phyloP scores from a whole-genome alignment of 257 asterid species.

The Ehretia macrophylla region DNA sequence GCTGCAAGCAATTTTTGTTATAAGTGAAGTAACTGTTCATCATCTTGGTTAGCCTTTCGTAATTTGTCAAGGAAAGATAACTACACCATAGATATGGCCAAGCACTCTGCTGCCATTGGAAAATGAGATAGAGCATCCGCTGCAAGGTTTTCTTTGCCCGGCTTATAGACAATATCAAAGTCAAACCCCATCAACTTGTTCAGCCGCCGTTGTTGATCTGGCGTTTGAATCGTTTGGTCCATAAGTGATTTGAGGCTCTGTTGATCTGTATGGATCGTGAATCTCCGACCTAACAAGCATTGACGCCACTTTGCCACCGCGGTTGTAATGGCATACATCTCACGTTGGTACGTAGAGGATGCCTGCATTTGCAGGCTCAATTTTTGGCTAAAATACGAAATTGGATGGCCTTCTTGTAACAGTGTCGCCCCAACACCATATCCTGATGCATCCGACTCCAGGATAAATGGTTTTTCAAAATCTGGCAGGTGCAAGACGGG shows the following conservation, averaged over 20 bases:
- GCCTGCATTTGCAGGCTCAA: background rate
- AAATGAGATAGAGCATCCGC: background rate
- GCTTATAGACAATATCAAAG: background rate
- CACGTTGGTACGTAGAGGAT: background rate
- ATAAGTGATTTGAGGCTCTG: background rate
- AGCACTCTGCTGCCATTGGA: too few relatives aligned
- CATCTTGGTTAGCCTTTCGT: too few relatives aligned
- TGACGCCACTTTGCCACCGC: background rate
- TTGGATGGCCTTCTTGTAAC: background rate
- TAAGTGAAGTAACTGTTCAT: too few relatives aligned
- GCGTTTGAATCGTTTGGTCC: too few relatives aligned
- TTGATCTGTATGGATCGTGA: background rate
- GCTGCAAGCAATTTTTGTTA: too few relatives aligned
- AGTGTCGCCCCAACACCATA: background rate
- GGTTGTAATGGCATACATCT: background rate
- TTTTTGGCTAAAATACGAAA: background rate
- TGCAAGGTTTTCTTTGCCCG: background rate
- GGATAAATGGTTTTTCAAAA: background rate
- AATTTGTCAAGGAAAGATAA: too few relatives aligned
- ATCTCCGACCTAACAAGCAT: background rate
- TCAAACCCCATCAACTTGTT: background rate
- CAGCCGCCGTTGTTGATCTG: background rate
- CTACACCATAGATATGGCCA: background rate
- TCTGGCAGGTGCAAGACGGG: background rate
- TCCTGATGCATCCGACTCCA: too few relatives aligned